These are phyloP conservation scores for Fusarium udum DNA, from an alignment of 2,329 filamentous ascomycete species.

Conservation along the genomic window DNA sequence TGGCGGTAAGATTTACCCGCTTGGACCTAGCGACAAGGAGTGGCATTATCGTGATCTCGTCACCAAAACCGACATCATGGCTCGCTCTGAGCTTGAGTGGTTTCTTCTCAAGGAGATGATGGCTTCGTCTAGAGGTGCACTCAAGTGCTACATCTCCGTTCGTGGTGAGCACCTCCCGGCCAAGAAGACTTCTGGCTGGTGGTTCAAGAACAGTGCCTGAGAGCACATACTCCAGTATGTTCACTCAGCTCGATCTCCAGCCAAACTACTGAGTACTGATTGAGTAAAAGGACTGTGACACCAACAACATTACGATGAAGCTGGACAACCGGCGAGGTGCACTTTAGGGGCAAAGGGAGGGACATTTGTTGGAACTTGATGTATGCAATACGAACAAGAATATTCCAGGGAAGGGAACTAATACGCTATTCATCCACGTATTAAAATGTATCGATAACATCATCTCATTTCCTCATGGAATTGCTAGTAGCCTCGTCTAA, in stretches of 20 bases:
- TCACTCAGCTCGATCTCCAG: not conserved
- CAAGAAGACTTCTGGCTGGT: conserved; percentile 28
- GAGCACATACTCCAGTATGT: not conserved
- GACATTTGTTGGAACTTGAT: conserved; percentile 2
- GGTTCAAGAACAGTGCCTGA: conserved; percentile 31
- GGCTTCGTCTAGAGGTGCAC: conserved; percentile 32
- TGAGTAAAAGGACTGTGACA: not conserved
- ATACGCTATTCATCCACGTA: not conserved
- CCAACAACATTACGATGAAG: not conserved
- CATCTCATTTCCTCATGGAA: not conserved
- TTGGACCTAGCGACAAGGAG: conserved; percentile 34
- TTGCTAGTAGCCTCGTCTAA: not conserved
- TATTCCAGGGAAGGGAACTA: not conserved
- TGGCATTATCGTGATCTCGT: conserved; percentile 43
- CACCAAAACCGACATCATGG: conserved; percentile 41
- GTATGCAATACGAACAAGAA: not conserved
- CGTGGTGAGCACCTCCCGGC: conserved; percentile 20
- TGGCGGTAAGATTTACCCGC: conserved; percentile 36
- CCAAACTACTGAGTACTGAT: not conserved
- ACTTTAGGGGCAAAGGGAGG: not conserved
- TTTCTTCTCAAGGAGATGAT: conserved; percentile 44
- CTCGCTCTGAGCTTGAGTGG: conserved; percentile 42
- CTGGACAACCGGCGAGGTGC: not conserved
- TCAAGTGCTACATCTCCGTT: conserved; percentile 43
- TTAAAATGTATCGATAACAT: not conserved